Evolutionary conservation across 164 flowering plant genomes (phyloP).

Genomic region (Vitis riparia): DNA sequence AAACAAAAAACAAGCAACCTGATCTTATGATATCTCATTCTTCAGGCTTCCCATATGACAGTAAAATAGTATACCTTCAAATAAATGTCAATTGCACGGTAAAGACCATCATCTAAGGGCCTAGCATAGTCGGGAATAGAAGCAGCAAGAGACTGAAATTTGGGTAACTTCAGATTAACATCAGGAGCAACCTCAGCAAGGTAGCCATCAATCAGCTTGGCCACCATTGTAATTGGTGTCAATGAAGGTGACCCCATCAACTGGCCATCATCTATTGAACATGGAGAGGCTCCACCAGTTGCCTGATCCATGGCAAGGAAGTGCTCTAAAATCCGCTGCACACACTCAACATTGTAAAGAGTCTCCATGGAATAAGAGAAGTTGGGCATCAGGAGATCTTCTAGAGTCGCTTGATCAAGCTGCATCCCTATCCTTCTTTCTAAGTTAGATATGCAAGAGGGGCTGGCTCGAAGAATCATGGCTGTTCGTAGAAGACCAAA

Average conservation of each 20-base stretch:
- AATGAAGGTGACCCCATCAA: conserved; percentile 77
- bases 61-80: conserved; percentile 60
- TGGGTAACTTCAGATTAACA: conserved; percentile 79
- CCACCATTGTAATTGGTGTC: conserved; percentile 87
- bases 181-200: conserved; percentile 98
- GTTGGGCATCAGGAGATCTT: conserved; percentile 89
- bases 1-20: neutral
- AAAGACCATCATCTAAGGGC: conserved; percentile 95
- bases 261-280: conserved; percentile 67
- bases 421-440: conserved; percentile 89
- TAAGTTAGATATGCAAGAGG: conserved; percentile 69
- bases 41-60: neutral
- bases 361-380: conserved; percentile 86
- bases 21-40: neutral
- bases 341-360: conserved; percentile 89
- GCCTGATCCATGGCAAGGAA: conserved; percentile 76
- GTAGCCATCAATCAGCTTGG: conserved; percentile 90
- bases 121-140: conserved; percentile 89
- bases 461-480: conserved; percentile 64
- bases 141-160: conserved; percentile 82
- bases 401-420: conserved; percentile 81
- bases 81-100: conserved; percentile 92
- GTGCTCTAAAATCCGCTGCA: conserved; percentile 79
- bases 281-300: conserved; percentile 74
- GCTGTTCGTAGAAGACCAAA: conserved; percentile 83